Percentiles rank a stretch among this genome's conserved stretches.
phyloP scores from a whole-genome alignment of 129 eudicot genomes.

The Escallonia rubra region DNA sequence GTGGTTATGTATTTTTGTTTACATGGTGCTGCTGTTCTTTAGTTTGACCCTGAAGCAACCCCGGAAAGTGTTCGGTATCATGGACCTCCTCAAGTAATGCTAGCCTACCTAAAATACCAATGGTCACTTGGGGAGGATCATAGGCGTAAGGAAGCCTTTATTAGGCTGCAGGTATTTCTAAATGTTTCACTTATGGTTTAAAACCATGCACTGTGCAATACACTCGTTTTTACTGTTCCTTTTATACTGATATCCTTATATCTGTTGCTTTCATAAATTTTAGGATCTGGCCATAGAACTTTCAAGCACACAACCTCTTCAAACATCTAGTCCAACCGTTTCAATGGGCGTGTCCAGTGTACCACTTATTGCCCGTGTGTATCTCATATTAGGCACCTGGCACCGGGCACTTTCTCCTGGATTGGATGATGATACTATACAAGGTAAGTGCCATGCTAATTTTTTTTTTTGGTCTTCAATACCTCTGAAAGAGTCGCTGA shows the following conservation, averaged over 20 bases:
- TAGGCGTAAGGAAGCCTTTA: constrained; percentile 88
- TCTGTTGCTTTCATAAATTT: neutral
- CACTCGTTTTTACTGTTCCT: neutral
- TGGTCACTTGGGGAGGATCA: constrained; percentile 99
- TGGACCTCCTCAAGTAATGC: constrained; percentile 90
- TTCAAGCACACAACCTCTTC: constrained; percentile 46
- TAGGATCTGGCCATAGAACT: constrained; percentile 81
- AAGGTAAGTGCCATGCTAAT: constrained; percentile 41
- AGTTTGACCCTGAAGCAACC: constrained; percentile 95
- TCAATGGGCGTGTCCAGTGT: constrained; percentile 37
- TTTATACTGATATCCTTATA: neutral
- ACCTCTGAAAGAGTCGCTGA: neutral
- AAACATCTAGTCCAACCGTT: constrained; percentile 33
- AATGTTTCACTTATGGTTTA: constrained; percentile 1
- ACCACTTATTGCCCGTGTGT: constrained; percentile 85
- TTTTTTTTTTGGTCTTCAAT: neutral
- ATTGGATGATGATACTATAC: constrained; percentile 80
- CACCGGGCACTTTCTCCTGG: constrained; percentile 90
- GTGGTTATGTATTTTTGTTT: neutral
- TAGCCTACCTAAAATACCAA: constrained; percentile 80
- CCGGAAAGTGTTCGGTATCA: constrained; percentile 69
- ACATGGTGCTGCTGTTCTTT: constrained; percentile 1
- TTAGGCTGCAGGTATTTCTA: constrained; percentile 65
- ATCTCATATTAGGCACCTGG: constrained; percentile 84
- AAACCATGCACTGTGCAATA: neutral